Conservation (phyloP, 257 asterid species). For the Nicotiana obtusifolia region DNA sequence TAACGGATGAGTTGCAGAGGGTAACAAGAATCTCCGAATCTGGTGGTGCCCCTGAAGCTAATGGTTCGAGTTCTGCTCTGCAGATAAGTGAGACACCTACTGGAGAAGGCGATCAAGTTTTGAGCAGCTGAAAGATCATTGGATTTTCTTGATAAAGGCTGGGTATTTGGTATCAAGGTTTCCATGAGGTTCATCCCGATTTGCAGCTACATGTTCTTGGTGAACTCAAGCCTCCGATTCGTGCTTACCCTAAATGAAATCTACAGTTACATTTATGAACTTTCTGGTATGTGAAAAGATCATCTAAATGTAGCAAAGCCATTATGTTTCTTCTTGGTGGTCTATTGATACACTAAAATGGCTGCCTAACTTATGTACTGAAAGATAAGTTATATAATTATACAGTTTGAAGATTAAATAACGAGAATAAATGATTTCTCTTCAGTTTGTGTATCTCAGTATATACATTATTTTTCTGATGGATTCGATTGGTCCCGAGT, state of each 20-base stretch:
- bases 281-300: background rate
- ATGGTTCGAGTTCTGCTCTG: constrained; percentile 32
- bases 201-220: background rate
- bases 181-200: background rate
- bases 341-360: background rate
- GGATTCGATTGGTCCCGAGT: no score
- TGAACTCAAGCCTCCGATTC: background rate
- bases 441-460: no score
- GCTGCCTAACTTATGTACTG: background rate
- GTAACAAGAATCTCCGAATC: constrained; percentile 64
- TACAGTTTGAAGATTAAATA: background rate
- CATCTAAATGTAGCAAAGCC: background rate
- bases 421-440: background rate
- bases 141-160: background rate
- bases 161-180: background rate
- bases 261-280: background rate
- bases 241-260: background rate
- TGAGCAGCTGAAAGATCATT: constrained; percentile 3
- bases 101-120: constrained; percentile 27
- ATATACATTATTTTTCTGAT: no score
- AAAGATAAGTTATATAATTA: background rate
- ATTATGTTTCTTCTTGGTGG: background rate
- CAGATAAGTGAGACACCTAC: constrained; percentile 35
- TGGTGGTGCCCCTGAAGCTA: constrained; percentile 49
- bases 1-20: constrained; percentile 61